Percentiles rank a stretch among this genome's conserved stretches.
Evolutionary conservation across 805 yeast species (phyloP).

Genomic region (Pachysolen tannophilus): DNA sequence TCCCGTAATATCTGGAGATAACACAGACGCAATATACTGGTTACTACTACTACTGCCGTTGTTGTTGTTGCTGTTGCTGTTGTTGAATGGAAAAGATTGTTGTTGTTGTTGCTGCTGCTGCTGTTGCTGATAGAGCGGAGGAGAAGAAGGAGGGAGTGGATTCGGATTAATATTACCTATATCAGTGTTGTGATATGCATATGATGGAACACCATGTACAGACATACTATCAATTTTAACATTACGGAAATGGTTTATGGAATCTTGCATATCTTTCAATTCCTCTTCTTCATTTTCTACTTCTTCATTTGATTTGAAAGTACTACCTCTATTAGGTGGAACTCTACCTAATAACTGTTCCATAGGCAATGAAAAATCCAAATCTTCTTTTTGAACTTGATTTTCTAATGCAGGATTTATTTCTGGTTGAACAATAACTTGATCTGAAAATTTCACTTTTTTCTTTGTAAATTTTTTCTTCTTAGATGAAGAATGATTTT

Average conservation of each 20-base stretch:
- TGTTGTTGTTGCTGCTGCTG: too few species aligned
- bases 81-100: too few species aligned
- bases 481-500: constrained; percentile 21
- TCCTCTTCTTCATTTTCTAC: constrained; percentile 66
- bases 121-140: too few species aligned
- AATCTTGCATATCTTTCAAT: constrained; percentile 66
- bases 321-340: constrained; percentile 12
- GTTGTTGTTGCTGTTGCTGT: too few species aligned
- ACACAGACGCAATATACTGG: background rate
- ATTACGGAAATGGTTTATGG: constrained; percentile 65
- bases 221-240: constrained; percentile 75
- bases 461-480: constrained; percentile 38
- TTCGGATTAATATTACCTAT: constrained; percentile 29
- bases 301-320: constrained; percentile 16
- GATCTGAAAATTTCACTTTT: constrained; percentile 68
- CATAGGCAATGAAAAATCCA: constrained; percentile 70
- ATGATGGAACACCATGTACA: constrained; percentile 60
- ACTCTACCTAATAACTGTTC: constrained; percentile 52
- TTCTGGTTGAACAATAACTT: constrained; percentile 33
- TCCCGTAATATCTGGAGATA: background rate
- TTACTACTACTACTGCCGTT: background rate
- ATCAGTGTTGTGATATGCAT: too few species aligned
- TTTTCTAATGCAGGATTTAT: constrained; percentile 14
- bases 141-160: constrained; percentile 3
- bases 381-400: constrained; percentile 9